Base-by-base conservation (phyloP, 495 filamentous ascomycete genomes). In the Aspergillus asperescens region DNA sequence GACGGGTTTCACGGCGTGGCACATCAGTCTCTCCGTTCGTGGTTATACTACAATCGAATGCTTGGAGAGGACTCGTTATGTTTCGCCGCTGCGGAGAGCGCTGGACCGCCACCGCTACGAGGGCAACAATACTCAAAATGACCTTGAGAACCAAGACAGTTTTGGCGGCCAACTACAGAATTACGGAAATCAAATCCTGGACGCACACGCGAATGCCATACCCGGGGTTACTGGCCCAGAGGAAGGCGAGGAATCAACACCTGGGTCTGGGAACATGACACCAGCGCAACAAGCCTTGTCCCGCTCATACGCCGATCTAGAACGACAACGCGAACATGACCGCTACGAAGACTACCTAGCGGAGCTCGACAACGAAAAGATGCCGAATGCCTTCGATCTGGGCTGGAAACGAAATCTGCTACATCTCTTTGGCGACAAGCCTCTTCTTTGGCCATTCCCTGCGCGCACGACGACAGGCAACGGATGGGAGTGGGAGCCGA, bases 401-500 rank as follows among this genome's bases (percentile, higher is more conserved):
- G 93, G 94, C 51, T 83, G 82, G 73, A 76, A 75, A 28, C 77
- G 77, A 10, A 98, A 98, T 60, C 71, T 97, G n/a, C 56, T 72
- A 3, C 85, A 93, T 63, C 76, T 98, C 9, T 95, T 98, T 56
- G 93, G 93, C 1, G 69, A 80, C 2, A 77, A 70, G 0, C 81
- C 82, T 9, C 67, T 80, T 25, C 72, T 89, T 5, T 96, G 93
- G 91, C 61, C 70, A 3, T 57, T 96, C n/a, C 94, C 93, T 0
- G 67, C 95, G 13, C 82, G 82, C 66, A 95, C 84, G 48, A 92
- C 89, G 0, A 84, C 79, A 0, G 91, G 91, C 8, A 89, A 98
- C 63, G 93, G 93, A n/a, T 97, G 90, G 90, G 80, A 69, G 58
- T 98, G 93, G 93, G 90, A 95, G 61, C 79, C 90, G 1, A 95